Conservation (phyloP, 1,284 basidiomycete species). For the Hymenochaete sp. region DNA sequence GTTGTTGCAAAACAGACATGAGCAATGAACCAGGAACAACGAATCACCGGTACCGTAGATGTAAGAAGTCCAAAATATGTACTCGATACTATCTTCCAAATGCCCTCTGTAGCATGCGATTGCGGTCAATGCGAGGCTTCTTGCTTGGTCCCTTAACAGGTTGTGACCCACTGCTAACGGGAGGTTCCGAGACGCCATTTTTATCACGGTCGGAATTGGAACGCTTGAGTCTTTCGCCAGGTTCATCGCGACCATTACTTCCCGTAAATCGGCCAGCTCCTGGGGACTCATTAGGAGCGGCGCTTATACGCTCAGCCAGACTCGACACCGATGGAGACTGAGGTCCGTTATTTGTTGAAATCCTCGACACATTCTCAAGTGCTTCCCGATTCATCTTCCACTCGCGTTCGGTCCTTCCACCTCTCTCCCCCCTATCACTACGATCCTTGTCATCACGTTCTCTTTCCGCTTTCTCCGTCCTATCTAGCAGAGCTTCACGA, state of each 20-base stretch:
- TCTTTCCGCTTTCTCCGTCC: slow-evolving; percentile 7
- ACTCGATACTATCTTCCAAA: no score
- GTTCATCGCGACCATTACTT: slow-evolving; percentile 45
- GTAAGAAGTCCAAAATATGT: no score
- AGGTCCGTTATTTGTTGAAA: background rate
- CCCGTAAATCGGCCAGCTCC: slow-evolving; percentile 18
- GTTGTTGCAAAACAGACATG: no score
- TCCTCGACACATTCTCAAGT: slow-evolving; percentile 11
- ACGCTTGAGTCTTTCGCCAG: slow-evolving; percentile 54
- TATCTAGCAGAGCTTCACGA: slow-evolving; percentile 3
- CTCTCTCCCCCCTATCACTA: slow-evolving; percentile 11
- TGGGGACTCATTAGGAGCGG: no score
- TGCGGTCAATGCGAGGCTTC: slow-evolving; percentile 32
- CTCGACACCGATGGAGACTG: no score
- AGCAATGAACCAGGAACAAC: no score
- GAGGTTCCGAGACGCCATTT: background rate
- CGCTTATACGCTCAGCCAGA: no score
- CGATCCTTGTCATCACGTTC: slow-evolving; percentile 4
- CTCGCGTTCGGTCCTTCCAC: slow-evolving; percentile 11
- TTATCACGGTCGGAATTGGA: slow-evolving; percentile 38
- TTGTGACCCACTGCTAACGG: background rate
- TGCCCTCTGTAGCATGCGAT: slow-evolving; percentile 3
- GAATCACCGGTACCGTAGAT: no score
- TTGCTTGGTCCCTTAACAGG: slow-evolving; percentile 22
- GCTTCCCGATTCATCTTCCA: slow-evolving; percentile 11